Percentiles rank a stretch among this genome's conserved stretches.
phyloP scores from a whole-genome alignment of 495 filamentous ascomycete genomes.

The Evernia prunastri region DNA sequence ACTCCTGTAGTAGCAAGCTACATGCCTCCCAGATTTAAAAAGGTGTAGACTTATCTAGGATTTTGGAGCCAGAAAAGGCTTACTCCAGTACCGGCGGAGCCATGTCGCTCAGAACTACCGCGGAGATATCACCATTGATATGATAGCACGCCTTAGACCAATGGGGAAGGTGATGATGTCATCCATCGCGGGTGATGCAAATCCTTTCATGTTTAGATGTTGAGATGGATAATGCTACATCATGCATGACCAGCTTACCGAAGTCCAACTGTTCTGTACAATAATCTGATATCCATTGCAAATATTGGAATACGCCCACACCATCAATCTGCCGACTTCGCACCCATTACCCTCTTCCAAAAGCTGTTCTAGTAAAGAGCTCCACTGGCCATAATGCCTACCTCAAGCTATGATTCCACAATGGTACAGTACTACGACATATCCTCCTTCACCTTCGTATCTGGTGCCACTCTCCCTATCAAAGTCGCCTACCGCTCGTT shows the following conservation, averaged over 20 bases:
- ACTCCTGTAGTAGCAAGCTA: neutral
- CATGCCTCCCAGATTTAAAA: neutral
- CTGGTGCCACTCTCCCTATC: conserved; percentile 30
- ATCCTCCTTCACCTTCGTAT: conserved; percentile 37
- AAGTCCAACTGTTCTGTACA: neutral
- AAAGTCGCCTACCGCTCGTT: conserved; percentile 41
- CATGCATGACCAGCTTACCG: neutral
- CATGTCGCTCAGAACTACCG: neutral
- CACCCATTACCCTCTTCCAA: neutral
- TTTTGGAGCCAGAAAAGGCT: neutral
- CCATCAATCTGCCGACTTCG: neutral
- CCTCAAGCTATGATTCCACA: conserved; percentile 16
- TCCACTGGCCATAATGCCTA: neutral
- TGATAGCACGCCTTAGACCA: conserved; percentile 1
- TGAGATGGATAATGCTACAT: neutral
- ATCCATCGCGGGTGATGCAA: neutral
- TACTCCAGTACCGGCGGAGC: neutral
- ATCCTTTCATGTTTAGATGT: no score
- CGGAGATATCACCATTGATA: neutral
- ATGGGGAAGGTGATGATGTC: conserved; percentile 15
- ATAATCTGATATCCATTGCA: no score
- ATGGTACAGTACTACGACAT: conserved; percentile 34
- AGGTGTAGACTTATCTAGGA: neutral
- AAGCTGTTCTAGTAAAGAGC: no score
- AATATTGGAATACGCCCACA: neutral